phyloP scores from a whole-genome alignment of 2,329 filamentous ascomycete genomes.

The Daldinia sp. region DNA sequence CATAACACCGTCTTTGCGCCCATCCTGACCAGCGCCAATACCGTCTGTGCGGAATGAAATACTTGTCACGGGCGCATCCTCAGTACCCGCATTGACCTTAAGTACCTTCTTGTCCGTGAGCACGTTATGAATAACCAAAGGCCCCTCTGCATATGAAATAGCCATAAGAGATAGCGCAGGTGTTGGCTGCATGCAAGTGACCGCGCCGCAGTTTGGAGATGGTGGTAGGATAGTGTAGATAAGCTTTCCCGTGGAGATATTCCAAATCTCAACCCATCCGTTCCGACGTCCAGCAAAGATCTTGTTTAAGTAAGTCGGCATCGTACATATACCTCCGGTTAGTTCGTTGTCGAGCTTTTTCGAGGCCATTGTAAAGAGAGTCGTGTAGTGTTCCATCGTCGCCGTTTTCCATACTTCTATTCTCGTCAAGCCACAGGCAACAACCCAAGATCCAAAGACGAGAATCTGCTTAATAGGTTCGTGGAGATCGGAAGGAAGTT shows the following conservation, averaged over 20 bases:
- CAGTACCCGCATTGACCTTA: slow-evolving; percentile 73
- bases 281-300: slow-evolving; percentile 89
- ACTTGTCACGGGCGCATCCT: slow-evolving; percentile 76
- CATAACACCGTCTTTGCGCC: slow-evolving; percentile 89
- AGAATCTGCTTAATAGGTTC: slow-evolving; percentile 83
- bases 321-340: slow-evolving; percentile 82
- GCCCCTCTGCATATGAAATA: slow-evolving; percentile 85
- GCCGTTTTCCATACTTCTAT: slow-evolving; percentile 91
- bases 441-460: slow-evolving; percentile 90
- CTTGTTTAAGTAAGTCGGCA: slow-evolving; percentile 97
- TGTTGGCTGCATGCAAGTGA: slow-evolving; percentile 88
- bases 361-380: slow-evolving; percentile 72
- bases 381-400: slow-evolving; percentile 90
- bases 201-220: slow-evolving; percentile 76
- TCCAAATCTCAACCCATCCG: slow-evolving; percentile 96
- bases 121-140: slow-evolving; percentile 84
- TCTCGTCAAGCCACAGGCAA: slow-evolving; percentile 79
- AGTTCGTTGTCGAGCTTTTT: slow-evolving; percentile 74
- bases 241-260: slow-evolving; percentile 89
- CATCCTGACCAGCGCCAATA: slow-evolving; percentile 87
- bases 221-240: slow-evolving; percentile 90
- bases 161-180: slow-evolving; percentile 88
- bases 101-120: slow-evolving; percentile 80
- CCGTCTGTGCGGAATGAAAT: slow-evolving; percentile 94
- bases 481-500: slow-evolving; percentile 71